Evolutionary conservation across 257 asterid species (phyloP), one percentile per base, ranked within the genome.

Genomic region (Solanum chmielewskii): DNA sequence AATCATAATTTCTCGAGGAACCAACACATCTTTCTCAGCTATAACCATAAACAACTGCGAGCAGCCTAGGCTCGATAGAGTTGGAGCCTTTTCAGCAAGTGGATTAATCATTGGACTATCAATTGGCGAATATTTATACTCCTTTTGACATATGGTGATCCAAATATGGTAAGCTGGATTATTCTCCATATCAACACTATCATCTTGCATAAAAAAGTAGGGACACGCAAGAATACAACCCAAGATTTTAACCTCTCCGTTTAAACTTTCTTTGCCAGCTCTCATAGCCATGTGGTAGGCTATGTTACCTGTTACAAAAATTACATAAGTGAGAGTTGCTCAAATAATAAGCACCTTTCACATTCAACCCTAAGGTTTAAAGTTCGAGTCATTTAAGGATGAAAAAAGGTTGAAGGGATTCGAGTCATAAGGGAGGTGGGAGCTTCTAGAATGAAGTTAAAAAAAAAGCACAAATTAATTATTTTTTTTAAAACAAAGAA

Each of bases 261-360:
- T 42, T 6, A 78, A 47, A 13, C 25, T 21, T 16, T 85, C 90
- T 5, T 12, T 31, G 15, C 90, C 42, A n/a, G 88, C 90, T 82
- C 87, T 89, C 70, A 88, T 47, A 64, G 89, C 44, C 75, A 89
- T 31, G 56, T 89, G 88, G 18, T 91, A 91, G 1, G 86, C 93
- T 71, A 91, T 91, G 62, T 89, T 91, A 4, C 88, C 59, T 75
- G 39, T 42, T 77, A n/a, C 37, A 42, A 25, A 42, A 44, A 25
- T 52, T 49, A 15, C 16, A 49, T 49, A 49, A 49, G 60, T 3
- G 8, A 49, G 9, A 8, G 21, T 49, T 15, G 59, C 59, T 15
- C 59, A 49, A 14, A 49, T 49, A 20, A 20, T 15, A 49, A 49
- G 21, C 9, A 49, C 0, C 8, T 49, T 49, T 1, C 59, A 49